A percentile compares a stretch with the other conserved stretches of the same genome.
Evolutionary conservation across 2,329 filamentous ascomycete species (phyloP).

Genomic region (Ramichloridium luteum): DNA sequence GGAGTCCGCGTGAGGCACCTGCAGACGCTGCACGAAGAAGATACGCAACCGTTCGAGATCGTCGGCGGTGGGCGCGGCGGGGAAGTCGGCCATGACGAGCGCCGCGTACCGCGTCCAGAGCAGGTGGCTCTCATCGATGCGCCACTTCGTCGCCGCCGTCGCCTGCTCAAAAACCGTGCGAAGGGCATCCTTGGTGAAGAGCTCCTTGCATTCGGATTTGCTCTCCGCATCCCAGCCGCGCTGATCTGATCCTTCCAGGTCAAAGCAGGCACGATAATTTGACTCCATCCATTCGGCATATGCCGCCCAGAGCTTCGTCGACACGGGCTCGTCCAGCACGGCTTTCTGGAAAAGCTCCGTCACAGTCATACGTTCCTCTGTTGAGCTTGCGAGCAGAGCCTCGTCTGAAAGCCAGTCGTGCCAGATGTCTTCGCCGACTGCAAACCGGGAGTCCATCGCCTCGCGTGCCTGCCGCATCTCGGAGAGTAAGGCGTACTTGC

Average conservation of each 20-base stretch:
- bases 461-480: conserved; percentile 41
- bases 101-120: conserved; percentile 66
- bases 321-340: conserved; percentile 58
- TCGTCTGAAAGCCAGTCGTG: conserved; percentile 65
- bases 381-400: conserved; percentile 44
- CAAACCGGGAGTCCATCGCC: conserved; percentile 50
- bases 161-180: conserved; percentile 60
- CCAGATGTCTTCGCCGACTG: conserved; percentile 67
- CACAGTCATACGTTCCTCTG: conserved; percentile 56
- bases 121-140: conserved; percentile 62
- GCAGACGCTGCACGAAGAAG: conserved; percentile 58
- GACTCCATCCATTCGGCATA: conserved; percentile 70
- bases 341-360: conserved; percentile 63
- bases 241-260: conserved; percentile 36
- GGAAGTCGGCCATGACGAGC: conserved; percentile 57
- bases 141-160: conserved; percentile 59
- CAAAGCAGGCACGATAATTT: conserved; percentile 54
- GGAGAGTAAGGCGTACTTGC: conserved; percentile 32
- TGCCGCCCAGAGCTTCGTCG: conserved; percentile 60
- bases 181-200: conserved; percentile 57
- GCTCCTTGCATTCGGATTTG: conserved; percentile 53
- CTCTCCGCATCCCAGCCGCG: conserved; percentile 51
- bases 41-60: conserved; percentile 53
- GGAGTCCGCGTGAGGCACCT: conserved; percentile 63
- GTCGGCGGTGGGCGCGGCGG: conserved; percentile 41